Conservation (phyloP, 768 basidiomycete genomes). For the Leucosporidium creatinivorum region DNA sequence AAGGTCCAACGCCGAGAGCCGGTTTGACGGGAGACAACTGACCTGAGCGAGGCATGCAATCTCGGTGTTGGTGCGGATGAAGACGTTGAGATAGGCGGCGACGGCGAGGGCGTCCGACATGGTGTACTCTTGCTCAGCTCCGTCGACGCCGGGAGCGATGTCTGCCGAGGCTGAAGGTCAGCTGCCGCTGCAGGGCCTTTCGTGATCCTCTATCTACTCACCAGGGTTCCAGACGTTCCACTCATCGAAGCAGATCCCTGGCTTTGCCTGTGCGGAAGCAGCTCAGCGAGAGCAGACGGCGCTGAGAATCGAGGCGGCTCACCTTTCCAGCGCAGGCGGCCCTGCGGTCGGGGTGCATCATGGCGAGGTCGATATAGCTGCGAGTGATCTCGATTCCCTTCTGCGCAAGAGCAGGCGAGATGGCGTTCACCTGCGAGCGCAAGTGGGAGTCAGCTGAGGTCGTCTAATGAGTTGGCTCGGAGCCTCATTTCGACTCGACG, state of each 20-base stretch:
- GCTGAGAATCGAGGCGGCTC: neutral
- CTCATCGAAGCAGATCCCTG: conserved; percentile 50
- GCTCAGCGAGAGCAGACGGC: too few relatives aligned
- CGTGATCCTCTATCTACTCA: neutral
- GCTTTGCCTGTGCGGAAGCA: too few relatives aligned
- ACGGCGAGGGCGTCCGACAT: conserved; percentile 54
- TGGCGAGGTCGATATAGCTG: conserved; percentile 50
- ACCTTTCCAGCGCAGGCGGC: neutral
- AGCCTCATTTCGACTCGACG: neutral
- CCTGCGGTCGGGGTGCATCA: conserved; percentile 31
- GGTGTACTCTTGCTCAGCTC: conserved; percentile 54
- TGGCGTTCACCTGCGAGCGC: conserved; percentile 45
- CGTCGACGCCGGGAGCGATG: conserved; percentile 49
- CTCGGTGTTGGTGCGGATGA: conserved; percentile 54
- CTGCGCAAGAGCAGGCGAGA: conserved; percentile 53
- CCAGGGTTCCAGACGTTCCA: conserved; percentile 51
- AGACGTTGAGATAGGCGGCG: conserved; percentile 57
- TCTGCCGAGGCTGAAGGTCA: conserved; percentile 6
- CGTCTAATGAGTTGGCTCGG: too few relatives aligned
- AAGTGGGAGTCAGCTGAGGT: neutral
- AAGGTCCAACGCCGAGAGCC: too few relatives aligned
- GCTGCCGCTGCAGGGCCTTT: neutral
- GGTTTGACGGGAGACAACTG: too few relatives aligned
- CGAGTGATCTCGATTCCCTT: conserved; percentile 52
- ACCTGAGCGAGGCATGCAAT: conserved; percentile 59